Base-by-base conservation (phyloP, 2,329 filamentous ascomycete species). In the Colletotrichum theobromicola region DNA sequence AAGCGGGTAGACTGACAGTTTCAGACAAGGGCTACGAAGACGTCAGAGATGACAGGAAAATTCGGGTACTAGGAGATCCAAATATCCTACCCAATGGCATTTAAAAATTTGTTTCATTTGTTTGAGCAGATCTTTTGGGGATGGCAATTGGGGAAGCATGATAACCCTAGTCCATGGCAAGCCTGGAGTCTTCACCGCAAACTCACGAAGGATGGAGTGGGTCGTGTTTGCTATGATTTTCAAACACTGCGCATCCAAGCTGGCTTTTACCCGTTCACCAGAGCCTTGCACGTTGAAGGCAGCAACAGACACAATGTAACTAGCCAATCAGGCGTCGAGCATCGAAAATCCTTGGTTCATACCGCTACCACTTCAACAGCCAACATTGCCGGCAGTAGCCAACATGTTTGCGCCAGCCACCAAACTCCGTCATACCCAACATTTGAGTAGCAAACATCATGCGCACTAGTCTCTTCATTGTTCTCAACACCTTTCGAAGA, bases 81-180 rank as follows among this genome's bases (percentile, higher is more conserved):
- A 8, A 16, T 16, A 42, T 16, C 16, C 16, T 18, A n/a, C 0
- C 16, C 2, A 42, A 16, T 46, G 9, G 2, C 2, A 21, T 1
- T 0, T 0, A 3, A 6, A 46, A 46, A 46, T 10, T 46, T 21
- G n/a, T 50, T 21, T 1, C 6, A 10, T 21, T 50, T 18, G 21
- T 13, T 13, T 18, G 6, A 50, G n/a, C 5, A 3, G 5, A 7
- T n/a, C 13, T 50, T 7, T 50, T 4, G n/a, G 5, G 21, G 42
- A 50, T 0, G 1, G n/a, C 2, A 4, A n/a, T 21, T 21, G 3
- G 12, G 4, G 2, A 21, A 1, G 10, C n/a, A 50, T 50, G 42
- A 21, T 50, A n/a, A 13, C 21, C 42, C 42, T 2, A 50, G 10
- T 50, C 21, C n/a, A 50, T 50, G 21, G 42, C 42, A 50, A n/a